Conservation (phyloP, 345 rosid species). For the Rhodomyrtus tomentosa region DNA sequence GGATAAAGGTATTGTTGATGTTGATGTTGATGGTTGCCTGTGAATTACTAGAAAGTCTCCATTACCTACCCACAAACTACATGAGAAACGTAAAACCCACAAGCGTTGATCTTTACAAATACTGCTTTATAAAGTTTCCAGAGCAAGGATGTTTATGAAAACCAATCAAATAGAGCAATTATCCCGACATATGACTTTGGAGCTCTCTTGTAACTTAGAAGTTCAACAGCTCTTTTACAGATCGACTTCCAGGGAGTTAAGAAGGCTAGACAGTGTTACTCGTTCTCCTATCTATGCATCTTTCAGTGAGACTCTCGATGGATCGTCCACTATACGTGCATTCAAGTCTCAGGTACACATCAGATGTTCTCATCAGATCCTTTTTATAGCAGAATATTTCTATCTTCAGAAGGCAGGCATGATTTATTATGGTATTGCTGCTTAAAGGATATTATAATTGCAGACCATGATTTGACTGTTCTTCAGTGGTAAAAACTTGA, state of each 20-base stretch:
- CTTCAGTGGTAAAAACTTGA: not conserved
- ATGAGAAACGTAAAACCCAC: not conserved
- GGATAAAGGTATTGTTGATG: too few relatives aligned
- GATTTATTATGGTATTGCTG: not conserved
- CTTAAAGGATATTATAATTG: not conserved
- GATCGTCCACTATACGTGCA: constrained; percentile 87
- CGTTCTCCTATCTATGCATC: constrained; percentile 89
- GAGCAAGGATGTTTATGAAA: not conserved
- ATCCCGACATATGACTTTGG: not conserved
- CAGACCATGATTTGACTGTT: not conserved
- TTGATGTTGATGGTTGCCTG: not conserved
- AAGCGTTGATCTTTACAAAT: not conserved
- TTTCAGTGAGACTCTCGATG: constrained; percentile 85
- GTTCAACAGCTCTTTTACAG: constrained; percentile 79
- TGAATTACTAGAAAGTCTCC: not conserved
- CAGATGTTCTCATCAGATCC: not conserved
- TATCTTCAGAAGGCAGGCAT: not conserved
- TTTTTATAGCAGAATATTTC: not conserved
- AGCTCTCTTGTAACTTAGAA: constrained; percentile 8
- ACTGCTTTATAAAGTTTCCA: not conserved
- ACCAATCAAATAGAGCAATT: not conserved
- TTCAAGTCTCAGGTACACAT: constrained; percentile 62
- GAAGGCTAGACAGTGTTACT: constrained; percentile 88
- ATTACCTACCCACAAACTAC: not conserved
- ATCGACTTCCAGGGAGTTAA: constrained; percentile 88